Evolutionary conservation across 2,329 filamentous ascomycete genomes (phyloP).

Genomic region (Thelonectria olida): DNA sequence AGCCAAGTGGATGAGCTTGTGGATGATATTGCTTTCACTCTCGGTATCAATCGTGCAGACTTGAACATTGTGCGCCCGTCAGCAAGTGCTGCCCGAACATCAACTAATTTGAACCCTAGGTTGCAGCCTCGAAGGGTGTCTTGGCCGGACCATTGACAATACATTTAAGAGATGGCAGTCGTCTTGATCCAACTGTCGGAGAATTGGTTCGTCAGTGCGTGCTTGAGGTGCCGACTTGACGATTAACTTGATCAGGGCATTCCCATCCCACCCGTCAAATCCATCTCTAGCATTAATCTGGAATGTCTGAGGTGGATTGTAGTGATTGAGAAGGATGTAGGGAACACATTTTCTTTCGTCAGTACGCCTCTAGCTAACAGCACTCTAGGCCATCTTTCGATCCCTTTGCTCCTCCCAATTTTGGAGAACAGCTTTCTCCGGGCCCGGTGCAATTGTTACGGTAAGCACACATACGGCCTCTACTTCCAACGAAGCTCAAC

Average conservation of each 20-base stretch:
- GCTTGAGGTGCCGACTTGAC: not conserved
- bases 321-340: slow-evolving; percentile 81
- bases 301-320: slow-evolving; percentile 68
- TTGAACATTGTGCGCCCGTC: slow-evolving; percentile 72
- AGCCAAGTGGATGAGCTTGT: slow-evolving; percentile 74
- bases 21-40: slow-evolving; percentile 77
- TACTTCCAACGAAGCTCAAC: not conserved
- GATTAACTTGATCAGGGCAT: slow-evolving; percentile 58
- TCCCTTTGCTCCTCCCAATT: slow-evolving; percentile 68
- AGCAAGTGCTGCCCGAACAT: no score
- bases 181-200: slow-evolving; percentile 43
- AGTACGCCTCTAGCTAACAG: slow-evolving; percentile 24
- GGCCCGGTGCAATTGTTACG: slow-evolving; percentile 74
- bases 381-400: slow-evolving; percentile 77
- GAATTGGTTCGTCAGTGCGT: slow-evolving; percentile 37
- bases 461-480: slow-evolving; percentile 49
- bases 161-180: slow-evolving; percentile 54
- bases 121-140: slow-evolving; percentile 78
- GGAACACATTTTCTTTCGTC: not conserved
- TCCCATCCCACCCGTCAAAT: slow-evolving; percentile 64
- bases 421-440: slow-evolving; percentile 58
- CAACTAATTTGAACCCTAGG: slow-evolving; percentile 53
- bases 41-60: slow-evolving; percentile 69
- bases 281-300: slow-evolving; percentile 61
- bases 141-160: slow-evolving; percentile 67